A percentile compares a stretch with the other conserved stretches of the same genome.
These are phyloP conservation scores for Castanea crenata DNA, from an alignment of 306 rosid species.

Conservation along the genomic window DNA sequence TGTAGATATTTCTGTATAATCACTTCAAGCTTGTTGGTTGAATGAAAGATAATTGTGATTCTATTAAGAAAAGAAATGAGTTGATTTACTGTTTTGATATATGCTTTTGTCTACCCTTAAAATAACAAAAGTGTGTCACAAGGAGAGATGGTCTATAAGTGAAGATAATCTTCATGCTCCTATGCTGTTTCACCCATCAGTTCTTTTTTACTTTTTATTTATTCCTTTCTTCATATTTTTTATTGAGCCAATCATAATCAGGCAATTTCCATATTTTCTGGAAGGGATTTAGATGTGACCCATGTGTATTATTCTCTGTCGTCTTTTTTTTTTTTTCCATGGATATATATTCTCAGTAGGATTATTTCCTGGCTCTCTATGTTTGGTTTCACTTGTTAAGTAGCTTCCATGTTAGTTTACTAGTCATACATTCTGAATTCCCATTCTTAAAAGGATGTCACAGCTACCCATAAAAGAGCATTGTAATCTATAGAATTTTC, in stretches of 20 bases:
- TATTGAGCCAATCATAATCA: neutral
- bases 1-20: neutral
- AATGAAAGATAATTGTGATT: neutral
- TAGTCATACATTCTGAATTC: neutral
- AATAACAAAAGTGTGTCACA: neutral
- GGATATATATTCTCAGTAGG: neutral
- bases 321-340: neutral
- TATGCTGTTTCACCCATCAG: neutral
- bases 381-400: no score
- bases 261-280: neutral
- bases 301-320: neutral
- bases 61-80: neutral
- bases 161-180: neutral
- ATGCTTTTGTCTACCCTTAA: neutral
- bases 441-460: neutral
- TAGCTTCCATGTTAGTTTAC: neutral
- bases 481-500: neutral
- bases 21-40: neutral
- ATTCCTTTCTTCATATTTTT: neutral
- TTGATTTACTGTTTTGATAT: neutral
- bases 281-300: neutral
- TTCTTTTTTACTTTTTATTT: neutral
- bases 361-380: neutral
- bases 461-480: neutral
- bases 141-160: neutral